A percentile compares a stretch with the other conserved stretches of the same genome.
phyloP scores from a whole-genome alignment of 2,329 filamentous ascomycete genomes.

The Clonostachys sp. region DNA sequence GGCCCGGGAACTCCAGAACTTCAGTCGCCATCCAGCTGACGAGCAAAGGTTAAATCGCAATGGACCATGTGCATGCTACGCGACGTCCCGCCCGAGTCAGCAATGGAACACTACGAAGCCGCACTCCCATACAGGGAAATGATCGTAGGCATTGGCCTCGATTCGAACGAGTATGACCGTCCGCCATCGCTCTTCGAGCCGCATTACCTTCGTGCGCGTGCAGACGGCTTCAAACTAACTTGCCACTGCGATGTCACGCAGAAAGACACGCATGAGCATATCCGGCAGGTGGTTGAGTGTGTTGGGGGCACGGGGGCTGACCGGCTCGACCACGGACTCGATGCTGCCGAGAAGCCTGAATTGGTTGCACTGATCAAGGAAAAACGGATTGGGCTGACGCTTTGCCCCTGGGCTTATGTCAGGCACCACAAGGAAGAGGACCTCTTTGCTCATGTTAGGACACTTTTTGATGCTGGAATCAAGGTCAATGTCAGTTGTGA shows the following conservation, averaged over 20 bases:
- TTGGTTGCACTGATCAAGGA: slow-evolving; percentile 54
- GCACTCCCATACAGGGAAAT: slow-evolving; percentile 22
- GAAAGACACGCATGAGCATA: slow-evolving; percentile 39
- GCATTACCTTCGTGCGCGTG: slow-evolving; percentile 23
- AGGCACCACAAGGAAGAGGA: slow-evolving; percentile 13
- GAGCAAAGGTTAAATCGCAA: slow-evolving; percentile 1
- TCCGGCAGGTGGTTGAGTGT: slow-evolving; percentile 40
- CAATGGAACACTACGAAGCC: slow-evolving; percentile 51
- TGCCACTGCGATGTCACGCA: slow-evolving; percentile 47
- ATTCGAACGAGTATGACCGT: slow-evolving; percentile 36
- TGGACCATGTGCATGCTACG: slow-evolving; percentile 69
- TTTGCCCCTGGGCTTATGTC: slow-evolving; percentile 50
- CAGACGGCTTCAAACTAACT: slow-evolving; percentile 39
- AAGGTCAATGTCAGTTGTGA: slow-evolving; percentile 68
- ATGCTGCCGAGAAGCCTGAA: slow-evolving; percentile 51
- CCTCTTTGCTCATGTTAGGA: neutral
- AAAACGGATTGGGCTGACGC: slow-evolving; percentile 55
- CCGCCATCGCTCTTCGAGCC: slow-evolving; percentile 38
- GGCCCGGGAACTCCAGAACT: neutral
- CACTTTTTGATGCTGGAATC: slow-evolving; percentile 58
- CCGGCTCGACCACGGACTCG: slow-evolving; percentile 71
- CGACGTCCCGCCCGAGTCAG: slow-evolving; percentile 67
- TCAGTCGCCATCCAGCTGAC: neutral
- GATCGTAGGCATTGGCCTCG: slow-evolving; percentile 38
- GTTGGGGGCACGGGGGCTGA: slow-evolving; percentile 54